A percentile compares a stretch with the other conserved stretches of the same genome.
phyloP scores from a whole-genome alignment of 1,139 yeast species.

The Scheffersomyces insectosa region DNA sequence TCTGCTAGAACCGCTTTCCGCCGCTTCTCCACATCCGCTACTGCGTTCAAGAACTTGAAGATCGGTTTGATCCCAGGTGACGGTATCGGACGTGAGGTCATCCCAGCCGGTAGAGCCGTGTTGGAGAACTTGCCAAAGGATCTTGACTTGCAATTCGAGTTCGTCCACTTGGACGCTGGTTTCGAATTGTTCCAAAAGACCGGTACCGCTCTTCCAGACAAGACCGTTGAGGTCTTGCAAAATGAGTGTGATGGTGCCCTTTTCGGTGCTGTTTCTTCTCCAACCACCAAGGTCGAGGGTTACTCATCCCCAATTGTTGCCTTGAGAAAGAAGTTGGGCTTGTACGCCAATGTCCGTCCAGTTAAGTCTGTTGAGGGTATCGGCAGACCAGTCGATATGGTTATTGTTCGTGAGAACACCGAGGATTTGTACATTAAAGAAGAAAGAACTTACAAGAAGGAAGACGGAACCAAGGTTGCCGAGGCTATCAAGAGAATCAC shows the following conservation, averaged over 20 bases:
- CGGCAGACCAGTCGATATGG: slow-evolving; percentile 91
- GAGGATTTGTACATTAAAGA: slow-evolving; percentile 96
- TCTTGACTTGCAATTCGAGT: slow-evolving; percentile 78
- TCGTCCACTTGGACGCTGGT: slow-evolving; percentile 89
- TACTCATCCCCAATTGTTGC: slow-evolving; percentile 98
- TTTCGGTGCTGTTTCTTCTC: slow-evolving; percentile 96
- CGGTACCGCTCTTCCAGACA: slow-evolving; percentile 93
- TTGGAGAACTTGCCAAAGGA: slow-evolving; percentile 77
- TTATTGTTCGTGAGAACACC: slow-evolving; percentile 96
- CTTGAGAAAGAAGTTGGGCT: slow-evolving; percentile 88
- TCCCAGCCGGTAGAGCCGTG: slow-evolving; percentile 89
- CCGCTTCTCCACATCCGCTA: slow-evolving; percentile 35
- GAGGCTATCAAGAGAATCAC: slow-evolving; percentile 97
- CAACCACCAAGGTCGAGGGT: slow-evolving; percentile 90
- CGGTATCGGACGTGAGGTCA: slow-evolving; percentile 96
- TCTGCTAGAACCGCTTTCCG: slow-evolving; percentile 29
- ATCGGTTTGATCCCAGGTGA: slow-evolving; percentile 90
- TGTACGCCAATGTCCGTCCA: slow-evolving; percentile 96
- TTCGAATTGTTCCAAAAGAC: slow-evolving; percentile 89
- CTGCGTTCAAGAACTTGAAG: slow-evolving; percentile 37
- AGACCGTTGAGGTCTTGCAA: slow-evolving; percentile 78
- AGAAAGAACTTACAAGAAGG: slow-evolving; percentile 68
- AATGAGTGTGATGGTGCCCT: slow-evolving; percentile 93
- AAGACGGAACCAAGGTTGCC: slow-evolving; percentile 79
- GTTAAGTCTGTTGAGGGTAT: slow-evolving; percentile 88